Evolutionary conservation across 331 rosid species (phyloP).

Genomic region (Malus hybrid): DNA sequence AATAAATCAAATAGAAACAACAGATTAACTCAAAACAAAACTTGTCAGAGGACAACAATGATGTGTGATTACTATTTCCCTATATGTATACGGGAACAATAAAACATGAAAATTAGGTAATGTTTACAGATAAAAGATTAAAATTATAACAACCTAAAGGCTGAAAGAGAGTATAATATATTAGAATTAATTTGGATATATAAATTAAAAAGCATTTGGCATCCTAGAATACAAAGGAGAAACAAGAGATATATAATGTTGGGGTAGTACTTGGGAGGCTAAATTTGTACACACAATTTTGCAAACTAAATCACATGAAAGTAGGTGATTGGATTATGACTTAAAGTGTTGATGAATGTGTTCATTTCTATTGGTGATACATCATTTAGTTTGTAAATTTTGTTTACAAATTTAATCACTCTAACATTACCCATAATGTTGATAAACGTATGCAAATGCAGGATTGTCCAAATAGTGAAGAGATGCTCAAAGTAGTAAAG

Average conservation of each 20-base stretch:
- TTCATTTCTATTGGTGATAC: not conserved
- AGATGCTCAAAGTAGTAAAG: constrained; percentile 21
- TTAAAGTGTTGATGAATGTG: too few relatives aligned
- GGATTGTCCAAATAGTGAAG: constrained; percentile 18
- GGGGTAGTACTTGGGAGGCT: too few relatives aligned
- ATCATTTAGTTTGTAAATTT: not conserved
- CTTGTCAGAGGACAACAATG: too few relatives aligned
- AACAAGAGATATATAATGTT: constrained; percentile 6
- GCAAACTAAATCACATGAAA: too few relatives aligned
- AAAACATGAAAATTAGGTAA: too few relatives aligned
- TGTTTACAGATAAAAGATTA: not conserved
- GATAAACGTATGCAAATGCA: constrained; percentile 28
- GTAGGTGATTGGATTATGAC: too few relatives aligned
- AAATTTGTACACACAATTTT: too few relatives aligned
- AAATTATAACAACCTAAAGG: not conserved
- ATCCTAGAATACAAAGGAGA: not conserved
- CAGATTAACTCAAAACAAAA: too few relatives aligned
- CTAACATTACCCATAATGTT: not conserved
- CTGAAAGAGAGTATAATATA: too few relatives aligned
- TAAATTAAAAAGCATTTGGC: not conserved
- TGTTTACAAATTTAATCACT: not conserved
- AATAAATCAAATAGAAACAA: too few relatives aligned
- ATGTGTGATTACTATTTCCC: too few relatives aligned
- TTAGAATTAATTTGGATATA: not conserved
- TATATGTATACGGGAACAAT: too few relatives aligned